Evolutionary conservation across 495 filamentous ascomycete genomes (phyloP), one percentile per base, ranked within the genome.

Genomic region (Hypomontagnella monticulosa): DNA sequence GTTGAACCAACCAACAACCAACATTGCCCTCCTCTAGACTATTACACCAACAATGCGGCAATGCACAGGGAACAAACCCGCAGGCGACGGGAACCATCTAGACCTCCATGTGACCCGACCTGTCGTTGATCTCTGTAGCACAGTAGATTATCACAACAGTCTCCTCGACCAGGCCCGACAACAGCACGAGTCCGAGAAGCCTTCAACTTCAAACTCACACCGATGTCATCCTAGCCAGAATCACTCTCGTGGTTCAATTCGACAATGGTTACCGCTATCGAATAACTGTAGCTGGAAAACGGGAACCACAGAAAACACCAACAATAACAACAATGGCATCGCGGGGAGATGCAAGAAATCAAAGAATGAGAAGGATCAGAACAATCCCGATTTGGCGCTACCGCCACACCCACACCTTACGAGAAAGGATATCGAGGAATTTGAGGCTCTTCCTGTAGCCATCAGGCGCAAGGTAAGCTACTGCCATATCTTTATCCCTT

Each of bases 391-490:
- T 12, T 12, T 37, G 41, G 15, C 51, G 53, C 50, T 37, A 51
- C 53, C 51, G 41, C 66, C 66, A 53, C 58, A 60, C 40, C 59
- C 67, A 43, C 63, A 66, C 23, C 63, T 67, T 3, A 63, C 67
- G 4, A 42, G 74, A 59, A 61, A 61, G 32, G 67, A 70, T 38
- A 51, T 70, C 10, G 62, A 75, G 41, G 80, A 82, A 64, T 82
- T 81, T 71, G 81, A 86, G 59, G 79, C 79, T 51, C 73, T 87
- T 71, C 85, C 85, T n/a, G 69, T 84, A 41, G 81, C 84, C 4
- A 79, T 87, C 18, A 77, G 83, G 58, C 76, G 84, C 66, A 87
- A 86, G 78, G 85, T 85, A 74, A 71, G 81, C 78, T 68, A 57
- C 78, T 68, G 55, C 12, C 47, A 44, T 58, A 51, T 62, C 65